phyloP scores from a whole-genome alignment of 108 stramenopile species.

The Conticribra guillardii region DNA sequence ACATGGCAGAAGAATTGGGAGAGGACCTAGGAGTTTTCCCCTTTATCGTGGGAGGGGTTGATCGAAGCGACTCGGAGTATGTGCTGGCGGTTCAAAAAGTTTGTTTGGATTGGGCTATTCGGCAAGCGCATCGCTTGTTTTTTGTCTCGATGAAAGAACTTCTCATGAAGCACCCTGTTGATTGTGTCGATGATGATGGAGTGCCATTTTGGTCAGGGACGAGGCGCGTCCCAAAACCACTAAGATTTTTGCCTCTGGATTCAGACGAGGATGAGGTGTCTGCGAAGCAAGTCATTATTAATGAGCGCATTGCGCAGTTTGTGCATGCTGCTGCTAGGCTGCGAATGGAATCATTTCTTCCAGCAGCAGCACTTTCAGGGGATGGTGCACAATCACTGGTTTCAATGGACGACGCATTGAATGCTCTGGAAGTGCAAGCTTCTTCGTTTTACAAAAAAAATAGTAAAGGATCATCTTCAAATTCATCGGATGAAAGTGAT shows the following conservation, averaged over 20 bases:
- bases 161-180: conserved; percentile 84
- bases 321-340: conserved; percentile 75
- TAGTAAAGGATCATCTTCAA: conserved; percentile 18
- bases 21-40: conserved; percentile 66
- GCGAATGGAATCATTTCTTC: conserved; percentile 63
- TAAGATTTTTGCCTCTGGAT: conserved; percentile 47
- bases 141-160: conserved; percentile 60
- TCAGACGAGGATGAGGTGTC: conserved; percentile 48
- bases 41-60: conserved; percentile 25
- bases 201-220: conserved; percentile 93
- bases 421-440: conserved; percentile 53
- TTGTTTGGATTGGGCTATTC: conserved; percentile 72
- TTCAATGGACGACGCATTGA: conserved; percentile 43
- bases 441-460: conserved; percentile 24
- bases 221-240: conserved; percentile 64
- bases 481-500: conserved; percentile 24
- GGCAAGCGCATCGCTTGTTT: conserved; percentile 60
- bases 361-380: conserved; percentile 1
- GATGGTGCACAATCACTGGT: conserved; percentile 16
- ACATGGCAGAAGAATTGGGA: conserved; percentile 68
- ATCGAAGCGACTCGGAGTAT: conserved; percentile 45
- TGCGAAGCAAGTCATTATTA: conserved; percentile 61
- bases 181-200: conserved; percentile 94
- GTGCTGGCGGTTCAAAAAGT: conserved; percentile 33
- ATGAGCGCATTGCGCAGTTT: conserved; percentile 79